Evolutionary conservation across 306 rosid genomes (phyloP), one percentile per base, ranked within the genome.

Genomic region (Prosopis cineraria): DNA sequence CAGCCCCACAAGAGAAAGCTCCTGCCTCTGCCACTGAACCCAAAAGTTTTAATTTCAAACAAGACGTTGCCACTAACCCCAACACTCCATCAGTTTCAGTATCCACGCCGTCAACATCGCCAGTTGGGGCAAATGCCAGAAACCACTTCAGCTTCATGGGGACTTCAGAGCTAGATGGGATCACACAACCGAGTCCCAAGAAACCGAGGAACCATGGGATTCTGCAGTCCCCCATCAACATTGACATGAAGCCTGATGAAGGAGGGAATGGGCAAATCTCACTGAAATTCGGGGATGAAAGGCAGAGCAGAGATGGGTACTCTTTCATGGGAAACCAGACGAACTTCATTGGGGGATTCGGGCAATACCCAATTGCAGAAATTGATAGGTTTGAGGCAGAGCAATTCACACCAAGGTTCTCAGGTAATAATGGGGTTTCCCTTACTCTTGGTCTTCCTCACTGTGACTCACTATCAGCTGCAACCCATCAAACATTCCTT

Each of bases 371-470:
- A 4, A 96, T 96, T 55, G 89, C 87, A 1, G 98, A 96, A 77
- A 93, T 96, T 40, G 94, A 85, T 34, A 88, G 99, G 83, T 93
- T 87, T 79, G 95, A 92, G 68, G 83, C 88, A 67, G 99, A 93
- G 33, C 96, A 93, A 25, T 96, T 90, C 79, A 48, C 97, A 37
- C 89, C 93, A 77, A 86, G 96, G 83, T 93, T 86, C 80, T 83
- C 97, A 27, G 96, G 97, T 78, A 91, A 91, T 78, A 91, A 93
- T 83, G 88, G 94, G 17, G 97, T 96, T 43, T 96, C 99, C 5
- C 93, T 96, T 77, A 96, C 97, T 76, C 93, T 96, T 56, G 99
- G 99, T 52, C 98, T 96, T 29, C 95, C 95, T 9, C 92, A 88
- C 68, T 81, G 90, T 72, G 97, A 92, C 29, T 84, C 98, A 20